phyloP scores from a whole-genome alignment of 139 green algal species.

The Coccomyxa sp. region DNA sequence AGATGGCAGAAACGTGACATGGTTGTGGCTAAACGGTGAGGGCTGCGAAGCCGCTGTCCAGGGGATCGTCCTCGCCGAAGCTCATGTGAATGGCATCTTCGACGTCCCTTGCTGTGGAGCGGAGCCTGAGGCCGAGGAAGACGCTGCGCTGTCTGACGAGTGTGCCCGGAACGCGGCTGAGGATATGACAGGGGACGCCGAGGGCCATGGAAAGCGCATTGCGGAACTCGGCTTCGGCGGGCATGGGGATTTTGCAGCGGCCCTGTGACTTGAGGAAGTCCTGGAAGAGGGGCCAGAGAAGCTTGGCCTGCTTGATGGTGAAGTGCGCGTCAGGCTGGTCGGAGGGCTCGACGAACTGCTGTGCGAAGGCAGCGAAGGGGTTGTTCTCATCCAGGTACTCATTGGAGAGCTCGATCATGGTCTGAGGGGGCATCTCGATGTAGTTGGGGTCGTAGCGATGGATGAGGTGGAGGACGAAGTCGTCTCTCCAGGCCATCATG shows the following conservation, averaged over 20 bases:
- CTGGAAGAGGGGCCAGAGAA: not conserved
- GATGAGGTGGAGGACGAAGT: too few relatives aligned
- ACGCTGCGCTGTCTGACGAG: not conserved
- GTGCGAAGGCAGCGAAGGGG: not conserved
- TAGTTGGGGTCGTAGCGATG: too few relatives aligned
- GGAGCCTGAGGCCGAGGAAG: not conserved
- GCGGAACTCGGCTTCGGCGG: not conserved
- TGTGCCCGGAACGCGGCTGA: not conserved
- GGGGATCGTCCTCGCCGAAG: not conserved
- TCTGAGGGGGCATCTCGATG: too few relatives aligned
- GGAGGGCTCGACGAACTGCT: not conserved
- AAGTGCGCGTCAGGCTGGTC: not conserved
- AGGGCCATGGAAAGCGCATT: not conserved
- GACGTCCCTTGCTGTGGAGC: not conserved
- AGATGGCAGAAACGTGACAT: conserved; percentile 1
- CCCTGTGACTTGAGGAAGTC: not conserved
- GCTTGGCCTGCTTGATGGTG: not conserved
- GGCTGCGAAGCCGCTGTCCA: not conserved
- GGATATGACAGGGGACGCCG: not conserved
- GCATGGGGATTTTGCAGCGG: not conserved
- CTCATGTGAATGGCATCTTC: conserved; percentile 1
- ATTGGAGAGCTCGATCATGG: too few relatives aligned
- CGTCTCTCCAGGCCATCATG: too few relatives aligned
- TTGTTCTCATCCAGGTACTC: too few relatives aligned
- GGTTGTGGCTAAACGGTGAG: not conserved